phyloP scores from a whole-genome alignment of 768 basidiomycete genomes.

The Trametes cubensis region DNA sequence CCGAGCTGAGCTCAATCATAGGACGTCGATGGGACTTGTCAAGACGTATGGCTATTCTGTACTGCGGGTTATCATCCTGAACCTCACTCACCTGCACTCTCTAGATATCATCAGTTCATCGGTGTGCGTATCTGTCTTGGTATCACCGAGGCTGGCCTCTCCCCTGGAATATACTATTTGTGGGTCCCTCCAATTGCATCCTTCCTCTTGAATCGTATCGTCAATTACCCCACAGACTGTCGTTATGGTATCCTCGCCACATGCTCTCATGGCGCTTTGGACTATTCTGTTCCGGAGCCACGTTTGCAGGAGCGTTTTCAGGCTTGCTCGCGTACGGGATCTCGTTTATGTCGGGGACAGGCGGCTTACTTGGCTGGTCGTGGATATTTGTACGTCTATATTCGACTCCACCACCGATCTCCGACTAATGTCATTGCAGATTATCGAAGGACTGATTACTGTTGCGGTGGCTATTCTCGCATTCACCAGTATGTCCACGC shows the following conservation, averaged over 20 bases:
- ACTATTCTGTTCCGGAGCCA: conserved; percentile 31
- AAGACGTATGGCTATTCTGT: conserved; percentile 48
- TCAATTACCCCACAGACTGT: conserved; percentile 16
- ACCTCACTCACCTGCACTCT: not conserved
- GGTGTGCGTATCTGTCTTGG: conserved; percentile 63
- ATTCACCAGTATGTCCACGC: conserved; percentile 45
- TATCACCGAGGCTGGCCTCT: conserved; percentile 67
- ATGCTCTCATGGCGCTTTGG: conserved; percentile 31
- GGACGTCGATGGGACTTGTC: conserved; percentile 68
- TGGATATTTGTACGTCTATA: conserved; percentile 34
- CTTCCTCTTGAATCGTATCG: no score
- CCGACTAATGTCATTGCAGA: conserved; percentile 36
- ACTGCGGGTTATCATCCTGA: not conserved
- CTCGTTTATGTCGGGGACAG: conserved; percentile 36
- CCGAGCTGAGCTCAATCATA: conserved; percentile 24
- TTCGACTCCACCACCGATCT: not conserved
- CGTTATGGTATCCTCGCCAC: conserved; percentile 31
- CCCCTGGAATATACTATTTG: conserved; percentile 77
- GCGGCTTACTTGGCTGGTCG: conserved; percentile 33
- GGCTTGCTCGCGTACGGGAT: conserved; percentile 38
- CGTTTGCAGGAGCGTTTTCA: conserved; percentile 28
- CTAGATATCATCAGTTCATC: conserved; percentile 62
- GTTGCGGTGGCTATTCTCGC: conserved; percentile 56
- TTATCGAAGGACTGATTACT: conserved; percentile 65
- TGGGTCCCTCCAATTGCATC: conserved; percentile 35